Conservation (phyloP, 345 rosid genomes). For the Hypericum perforatum region DNA sequence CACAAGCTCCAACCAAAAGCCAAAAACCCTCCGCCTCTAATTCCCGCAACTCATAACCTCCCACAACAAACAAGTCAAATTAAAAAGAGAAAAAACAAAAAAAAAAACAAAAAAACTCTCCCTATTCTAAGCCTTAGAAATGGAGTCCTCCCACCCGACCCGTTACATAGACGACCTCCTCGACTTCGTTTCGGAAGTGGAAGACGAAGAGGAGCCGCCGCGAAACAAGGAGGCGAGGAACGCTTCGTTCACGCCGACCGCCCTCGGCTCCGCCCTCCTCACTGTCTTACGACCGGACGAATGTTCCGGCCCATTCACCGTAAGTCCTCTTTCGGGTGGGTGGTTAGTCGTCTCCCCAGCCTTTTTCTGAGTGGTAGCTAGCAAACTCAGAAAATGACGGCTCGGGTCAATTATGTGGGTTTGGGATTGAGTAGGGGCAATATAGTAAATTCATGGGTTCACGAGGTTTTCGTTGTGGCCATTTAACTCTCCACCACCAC, state of each 20-base stretch:
- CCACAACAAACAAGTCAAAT: too few species aligned
- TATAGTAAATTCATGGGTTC: constrained; percentile 16
- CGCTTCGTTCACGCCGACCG: constrained; percentile 16
- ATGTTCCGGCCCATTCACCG: constrained; percentile 15
- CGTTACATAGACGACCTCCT: constrained; percentile 33
- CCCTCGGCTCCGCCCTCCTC: constrained; percentile 8
- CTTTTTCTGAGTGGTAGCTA: not conserved
- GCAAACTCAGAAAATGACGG: not conserved
- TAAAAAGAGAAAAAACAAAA: too few species aligned
- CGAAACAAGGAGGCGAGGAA: constrained; percentile 12
- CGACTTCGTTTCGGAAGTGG: constrained; percentile 33
- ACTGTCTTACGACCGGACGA: constrained; percentile 11
- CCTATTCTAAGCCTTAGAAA: constrained; percentile 5
- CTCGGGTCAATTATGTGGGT: not conserved
- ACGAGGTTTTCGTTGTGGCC: constrained; percentile 28
- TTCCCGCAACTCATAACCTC: too few species aligned
- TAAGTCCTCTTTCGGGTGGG: constrained; percentile 17
- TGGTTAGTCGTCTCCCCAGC: not conserved
- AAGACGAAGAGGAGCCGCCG: constrained; percentile 25
- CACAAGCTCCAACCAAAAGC: too few species aligned
- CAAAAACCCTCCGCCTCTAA: too few species aligned
- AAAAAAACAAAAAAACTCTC: constrained; percentile 1
- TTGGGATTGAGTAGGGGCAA: constrained; percentile 16
- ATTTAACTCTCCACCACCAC: constrained; percentile 21
- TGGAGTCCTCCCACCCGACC: constrained; percentile 29